Evolutionary conservation across 768 basidiomycete species (phyloP).

Genomic region (Mycena leptocephala): DNA sequence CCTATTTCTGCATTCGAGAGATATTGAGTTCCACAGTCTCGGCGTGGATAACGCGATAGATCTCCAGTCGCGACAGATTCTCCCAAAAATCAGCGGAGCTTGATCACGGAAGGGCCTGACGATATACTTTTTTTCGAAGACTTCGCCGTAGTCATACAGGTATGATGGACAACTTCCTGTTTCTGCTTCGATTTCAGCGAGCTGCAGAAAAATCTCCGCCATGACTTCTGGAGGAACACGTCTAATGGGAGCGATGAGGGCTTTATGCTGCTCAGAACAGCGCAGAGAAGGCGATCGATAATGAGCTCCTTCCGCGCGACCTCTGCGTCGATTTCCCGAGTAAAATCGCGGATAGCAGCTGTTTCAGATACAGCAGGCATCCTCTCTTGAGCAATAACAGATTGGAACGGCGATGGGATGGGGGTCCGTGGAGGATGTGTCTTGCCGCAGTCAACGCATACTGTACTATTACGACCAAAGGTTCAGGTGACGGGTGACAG

Average conservation of each 20-base stretch:
- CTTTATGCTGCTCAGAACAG: not conserved
- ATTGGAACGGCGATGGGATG: not conserved
- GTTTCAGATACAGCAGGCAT: not conserved
- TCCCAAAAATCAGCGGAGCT: not conserved
- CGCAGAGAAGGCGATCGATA: not conserved
- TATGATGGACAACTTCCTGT: no score
- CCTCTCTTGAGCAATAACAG: not conserved
- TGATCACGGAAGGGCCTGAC: not conserved
- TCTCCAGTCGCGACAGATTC: not conserved
- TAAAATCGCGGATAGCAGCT: not conserved
- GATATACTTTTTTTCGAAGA: not conserved
- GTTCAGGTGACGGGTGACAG: no score
- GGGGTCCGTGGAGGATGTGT: not conserved
- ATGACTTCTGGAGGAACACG: not conserved
- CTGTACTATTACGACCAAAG: no score
- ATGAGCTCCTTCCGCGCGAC: not conserved
- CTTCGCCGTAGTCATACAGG: not conserved
- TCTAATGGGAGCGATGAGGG: conserved; percentile 2
- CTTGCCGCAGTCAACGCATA: conserved; percentile 8
- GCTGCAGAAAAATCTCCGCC: not conserved
- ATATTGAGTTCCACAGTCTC: not conserved
- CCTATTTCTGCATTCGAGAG: not conserved
- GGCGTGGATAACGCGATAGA: not conserved
- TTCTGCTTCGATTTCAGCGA: not conserved
- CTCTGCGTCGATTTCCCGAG: not conserved